Percentiles rank a stretch among this genome's conserved stretches.
Conservation (phyloP, 371 early-diverging fungal species). For the Mortierella sp. region DNA sequence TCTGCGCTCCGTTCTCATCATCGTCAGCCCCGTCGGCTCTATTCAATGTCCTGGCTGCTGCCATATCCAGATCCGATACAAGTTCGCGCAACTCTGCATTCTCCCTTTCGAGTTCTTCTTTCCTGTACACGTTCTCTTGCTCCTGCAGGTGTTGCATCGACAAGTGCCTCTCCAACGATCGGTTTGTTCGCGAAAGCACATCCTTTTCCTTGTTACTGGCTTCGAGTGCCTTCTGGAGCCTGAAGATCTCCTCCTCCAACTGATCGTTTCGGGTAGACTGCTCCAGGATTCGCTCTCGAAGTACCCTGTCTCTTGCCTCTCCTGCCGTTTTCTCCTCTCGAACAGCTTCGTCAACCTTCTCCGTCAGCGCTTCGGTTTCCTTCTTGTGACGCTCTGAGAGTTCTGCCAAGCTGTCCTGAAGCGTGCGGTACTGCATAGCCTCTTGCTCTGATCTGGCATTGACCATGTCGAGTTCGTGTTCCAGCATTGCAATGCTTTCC, state of each 20-base stretch:
- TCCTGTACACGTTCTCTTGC: constrained; percentile 33
- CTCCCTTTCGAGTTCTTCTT: constrained; percentile 29
- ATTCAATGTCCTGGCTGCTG: neutral
- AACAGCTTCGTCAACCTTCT: constrained; percentile 7
- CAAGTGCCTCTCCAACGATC: constrained; percentile 39
- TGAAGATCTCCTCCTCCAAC: constrained; percentile 35
- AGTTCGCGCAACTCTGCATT: constrained; percentile 14
- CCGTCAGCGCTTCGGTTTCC: constrained; percentile 6
- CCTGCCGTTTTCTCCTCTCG: constrained; percentile 9
- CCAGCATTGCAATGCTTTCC: constrained; percentile 2
- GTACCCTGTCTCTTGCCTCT: constrained; percentile 30
- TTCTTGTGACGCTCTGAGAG: constrained; percentile 13
- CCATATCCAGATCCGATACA: constrained; percentile 19
- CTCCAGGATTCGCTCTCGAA: constrained; percentile 20
- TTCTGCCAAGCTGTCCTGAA: constrained; percentile 35
- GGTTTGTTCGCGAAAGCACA: constrained; percentile 17
- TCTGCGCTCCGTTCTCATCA: neutral
- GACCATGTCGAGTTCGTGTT: constrained; percentile 16
- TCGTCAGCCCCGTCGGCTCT: neutral
- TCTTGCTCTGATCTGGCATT: constrained; percentile 26
- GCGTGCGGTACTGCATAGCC: constrained; percentile 27
- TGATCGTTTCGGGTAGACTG: constrained; percentile 8
- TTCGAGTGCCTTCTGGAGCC: constrained; percentile 17
- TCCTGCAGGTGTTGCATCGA: constrained; percentile 44
- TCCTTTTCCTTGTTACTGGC: constrained; percentile 17